Evolutionary conservation across 805 yeast species (phyloP).

Genomic region (Suhomyces faveliae): DNA sequence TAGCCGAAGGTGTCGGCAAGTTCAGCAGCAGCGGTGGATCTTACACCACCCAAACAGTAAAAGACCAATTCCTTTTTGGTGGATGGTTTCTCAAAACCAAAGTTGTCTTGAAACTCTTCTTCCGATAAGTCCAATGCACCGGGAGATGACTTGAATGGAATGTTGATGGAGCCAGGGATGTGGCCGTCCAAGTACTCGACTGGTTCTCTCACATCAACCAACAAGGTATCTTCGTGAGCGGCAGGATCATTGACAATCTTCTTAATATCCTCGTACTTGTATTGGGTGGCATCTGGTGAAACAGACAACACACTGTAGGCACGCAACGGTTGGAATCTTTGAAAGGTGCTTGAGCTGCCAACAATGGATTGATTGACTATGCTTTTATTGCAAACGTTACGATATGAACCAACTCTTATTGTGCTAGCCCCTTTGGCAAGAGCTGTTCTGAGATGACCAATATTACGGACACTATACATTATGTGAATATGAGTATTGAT

Average conservation of each 20-base stretch:
- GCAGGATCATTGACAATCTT: slow-evolving; percentile 43
- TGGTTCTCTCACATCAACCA: slow-evolving; percentile 94
- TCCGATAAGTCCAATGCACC: slow-evolving; percentile 81
- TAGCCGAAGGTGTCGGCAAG: slow-evolving; percentile 90
- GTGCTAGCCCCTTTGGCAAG: slow-evolving; percentile 1
- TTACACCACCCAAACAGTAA: slow-evolving; percentile 90
- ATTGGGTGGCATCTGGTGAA: slow-evolving; percentile 45
- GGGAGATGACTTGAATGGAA: slow-evolving; percentile 88
- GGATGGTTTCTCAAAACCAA: slow-evolving; percentile 80
- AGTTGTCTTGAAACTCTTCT: slow-evolving; percentile 77
- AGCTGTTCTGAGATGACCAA: slow-evolving; percentile 1
- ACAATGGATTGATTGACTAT: background rate
- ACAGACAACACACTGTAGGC: slow-evolving; percentile 38
- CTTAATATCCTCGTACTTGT: slow-evolving; percentile 53
- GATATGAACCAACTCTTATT: slow-evolving; percentile 3
- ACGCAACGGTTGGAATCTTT: slow-evolving; percentile 1
- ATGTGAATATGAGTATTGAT: background rate
- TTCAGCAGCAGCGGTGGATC: slow-evolving; percentile 89
- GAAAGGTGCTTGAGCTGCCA: background rate
- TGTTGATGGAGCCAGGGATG: slow-evolving; percentile 81
- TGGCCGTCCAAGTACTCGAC: slow-evolving; percentile 69
- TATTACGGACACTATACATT: slow-evolving; percentile 5
- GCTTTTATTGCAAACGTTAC: background rate
- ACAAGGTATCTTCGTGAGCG: slow-evolving; percentile 43
- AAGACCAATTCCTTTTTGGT: slow-evolving; percentile 72